Evolutionary conservation across 495 filamentous ascomycete species (phyloP), one percentile per base, ranked within the genome.

Genomic region (Lasiosphaeria ovina): DNA sequence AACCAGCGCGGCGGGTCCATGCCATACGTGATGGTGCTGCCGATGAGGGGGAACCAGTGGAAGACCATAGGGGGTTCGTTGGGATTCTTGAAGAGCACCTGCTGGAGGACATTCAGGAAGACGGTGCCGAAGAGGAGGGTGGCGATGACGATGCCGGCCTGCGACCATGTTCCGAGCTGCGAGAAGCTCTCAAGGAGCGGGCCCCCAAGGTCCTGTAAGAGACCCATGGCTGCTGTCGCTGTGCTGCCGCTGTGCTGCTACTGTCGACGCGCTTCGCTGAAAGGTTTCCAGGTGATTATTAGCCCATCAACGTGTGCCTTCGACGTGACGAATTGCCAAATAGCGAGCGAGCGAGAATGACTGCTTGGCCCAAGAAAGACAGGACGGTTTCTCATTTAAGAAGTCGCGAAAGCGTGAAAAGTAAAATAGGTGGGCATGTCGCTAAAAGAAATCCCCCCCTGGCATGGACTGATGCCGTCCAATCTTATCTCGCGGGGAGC

Each of bases 1-100:
- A 92, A 92, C 76, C 93, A 94, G 24, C 75, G 79, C 63, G 89
- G 91, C 8, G 90, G 90, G 67, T 94, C 89, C 76, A 91, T 93
- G 61, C 90, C 90, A 74, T 94, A 94, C 16, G 77, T 81, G 51
- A 94, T 75, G 51, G 90, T 92, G 70, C 83, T 93, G 24, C 90
- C 90, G 66, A 94, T 73, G 47, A 93, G 69, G 4, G 90, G 91
- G 64, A 94, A 83, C 85, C 85, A 92, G 75, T 93, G 89, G 67
- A 93, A 94, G 47, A 94, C 89, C 11, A 93, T 61, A 5, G 90
- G 90, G 11, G 90, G 90, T 67, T 91, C 87, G 69, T 85, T 86
- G 52, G 83, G 81, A 60, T 88, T 86, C 67, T 81, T 86, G 72
- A 89, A 86, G 55, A 92, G 74, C 3, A 90, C 59, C 68, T 94